Evolutionary conservation across 2,329 filamentous ascomycete genomes (phyloP), one percentile per base, ranked within the genome.

Genomic region (Paecilomyces niveus): DNA sequence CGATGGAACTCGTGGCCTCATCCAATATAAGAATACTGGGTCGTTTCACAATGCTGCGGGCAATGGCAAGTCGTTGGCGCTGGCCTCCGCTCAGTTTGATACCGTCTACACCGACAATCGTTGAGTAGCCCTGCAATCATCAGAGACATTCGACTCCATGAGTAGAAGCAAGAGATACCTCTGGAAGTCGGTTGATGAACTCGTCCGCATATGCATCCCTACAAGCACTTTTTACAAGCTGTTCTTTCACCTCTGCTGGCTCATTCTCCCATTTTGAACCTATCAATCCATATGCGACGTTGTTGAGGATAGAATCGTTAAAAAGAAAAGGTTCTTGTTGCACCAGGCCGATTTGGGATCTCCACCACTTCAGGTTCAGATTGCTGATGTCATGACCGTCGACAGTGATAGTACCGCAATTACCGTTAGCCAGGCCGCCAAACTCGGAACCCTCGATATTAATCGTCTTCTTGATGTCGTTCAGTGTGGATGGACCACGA

Each of bases 21-120:
- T 94, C 89, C 7, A 94, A 76, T 5, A 92, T 81, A 2, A 92
- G 74, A 1, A 92, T 83, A 0, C 78, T 75, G 0, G 88, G 88
- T 55, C 85, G 77, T 53, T 86, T 84, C 56, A 91, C 80, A 29
- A 91, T 85, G 10, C 86, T 86, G 7, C 89, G 80, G 0, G 88
- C 89, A 61, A 92, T 91, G 1, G 89, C 87, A 24, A 95, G 81
- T 4, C 91, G 84, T 70, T 95, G 90, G n/a, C 89, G 84, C 70
- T 96, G 90, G 0, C 91, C 91, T n/a, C 90, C 89, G 10, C 88
- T 91, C 1, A 95, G 77, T 68, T 89, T 90, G 54, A 88, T 87
- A 3, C 90, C 90, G 29, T 83, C 83, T 67, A 93, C 89, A 1
- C 90, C 90, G 1, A 94, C 89, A 8, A 83, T 74, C 0, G 90